phyloP scores from a whole-genome alignment of 305 asterid genomes.

The Fraxinus sp. region DNA sequence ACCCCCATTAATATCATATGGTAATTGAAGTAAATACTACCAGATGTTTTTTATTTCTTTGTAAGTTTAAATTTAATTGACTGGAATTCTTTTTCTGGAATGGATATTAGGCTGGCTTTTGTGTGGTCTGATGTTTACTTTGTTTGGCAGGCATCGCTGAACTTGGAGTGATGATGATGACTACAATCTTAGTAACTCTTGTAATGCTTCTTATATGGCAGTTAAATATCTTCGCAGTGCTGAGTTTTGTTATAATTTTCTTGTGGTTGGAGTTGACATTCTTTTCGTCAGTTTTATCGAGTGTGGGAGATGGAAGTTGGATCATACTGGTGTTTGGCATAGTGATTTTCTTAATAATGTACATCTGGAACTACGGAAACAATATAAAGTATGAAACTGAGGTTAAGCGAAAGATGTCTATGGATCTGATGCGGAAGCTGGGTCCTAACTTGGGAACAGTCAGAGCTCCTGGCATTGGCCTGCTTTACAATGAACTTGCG shows the following conservation, averaged over 20 bases:
- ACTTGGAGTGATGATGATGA: constrained; percentile 98
- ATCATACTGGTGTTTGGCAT: constrained; percentile 85
- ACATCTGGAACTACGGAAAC: constrained; percentile 98
- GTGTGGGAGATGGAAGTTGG: constrained; percentile 99
- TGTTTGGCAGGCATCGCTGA: constrained; percentile 82
- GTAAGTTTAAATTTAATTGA: neutral
- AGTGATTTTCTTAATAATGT: constrained; percentile 82
- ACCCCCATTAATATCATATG: neutral
- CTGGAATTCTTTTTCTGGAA: constrained; percentile 7
- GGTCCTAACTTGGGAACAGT: constrained; percentile 93
- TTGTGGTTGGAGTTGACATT: constrained; percentile 88
- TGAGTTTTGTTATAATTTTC: constrained; percentile 67
- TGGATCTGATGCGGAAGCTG: constrained; percentile 81
- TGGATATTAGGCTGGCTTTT: constrained; percentile 13
- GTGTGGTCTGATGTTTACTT: constrained; percentile 33
- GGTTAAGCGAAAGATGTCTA: constrained; percentile 81
- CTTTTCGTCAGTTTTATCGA: constrained; percentile 87
- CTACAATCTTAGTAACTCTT: constrained; percentile 82
- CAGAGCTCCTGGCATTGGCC: constrained; percentile 98
- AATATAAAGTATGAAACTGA: constrained; percentile 96
- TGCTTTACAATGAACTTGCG: constrained; percentile 93
- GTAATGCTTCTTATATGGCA: constrained; percentile 99
- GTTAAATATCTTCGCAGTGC: constrained; percentile 74
- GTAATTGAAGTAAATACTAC: neutral
- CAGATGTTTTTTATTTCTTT: neutral